phyloP scores from a whole-genome alignment of 2,329 filamentous ascomycete genomes.

The Ophiostoma tasmaniense region DNA sequence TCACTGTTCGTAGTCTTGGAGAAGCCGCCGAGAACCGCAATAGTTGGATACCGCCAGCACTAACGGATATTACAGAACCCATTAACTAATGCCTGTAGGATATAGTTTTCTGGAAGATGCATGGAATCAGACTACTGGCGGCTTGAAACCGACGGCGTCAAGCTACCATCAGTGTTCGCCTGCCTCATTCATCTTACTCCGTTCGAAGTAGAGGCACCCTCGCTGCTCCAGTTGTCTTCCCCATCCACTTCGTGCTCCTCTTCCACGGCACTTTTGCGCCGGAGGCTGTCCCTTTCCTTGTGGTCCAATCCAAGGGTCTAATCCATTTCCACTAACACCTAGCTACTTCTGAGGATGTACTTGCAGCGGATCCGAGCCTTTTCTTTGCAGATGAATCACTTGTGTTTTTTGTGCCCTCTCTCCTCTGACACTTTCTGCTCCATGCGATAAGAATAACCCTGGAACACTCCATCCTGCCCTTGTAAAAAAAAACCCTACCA shows the following conservation, averaged over 20 bases:
- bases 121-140: neutral
- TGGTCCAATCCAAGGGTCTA: neutral
- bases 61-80: neutral
- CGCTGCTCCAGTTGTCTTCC: neutral
- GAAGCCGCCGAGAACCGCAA: neutral
- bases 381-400: neutral
- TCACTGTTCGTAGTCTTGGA: neutral
- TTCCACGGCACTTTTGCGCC: neutral
- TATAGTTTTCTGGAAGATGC: neutral
- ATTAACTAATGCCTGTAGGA: neutral
- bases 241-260: neutral
- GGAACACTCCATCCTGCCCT: neutral
- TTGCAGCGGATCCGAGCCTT: neutral
- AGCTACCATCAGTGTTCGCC: neutral
- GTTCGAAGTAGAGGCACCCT: no score
- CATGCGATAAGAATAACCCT: neutral
- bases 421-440: neutral
- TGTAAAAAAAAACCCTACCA: neutral
- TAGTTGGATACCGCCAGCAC: neutral
- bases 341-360: no score
- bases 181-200: neutral
- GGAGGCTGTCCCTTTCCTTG: neutral
- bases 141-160: slow-evolving; percentile 4
- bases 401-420: neutral
- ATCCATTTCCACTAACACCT: neutral